Evolutionary conservation across 371 early-diverging fungal genomes (phyloP).

Genomic region (Rhizopus microsporus): DNA sequence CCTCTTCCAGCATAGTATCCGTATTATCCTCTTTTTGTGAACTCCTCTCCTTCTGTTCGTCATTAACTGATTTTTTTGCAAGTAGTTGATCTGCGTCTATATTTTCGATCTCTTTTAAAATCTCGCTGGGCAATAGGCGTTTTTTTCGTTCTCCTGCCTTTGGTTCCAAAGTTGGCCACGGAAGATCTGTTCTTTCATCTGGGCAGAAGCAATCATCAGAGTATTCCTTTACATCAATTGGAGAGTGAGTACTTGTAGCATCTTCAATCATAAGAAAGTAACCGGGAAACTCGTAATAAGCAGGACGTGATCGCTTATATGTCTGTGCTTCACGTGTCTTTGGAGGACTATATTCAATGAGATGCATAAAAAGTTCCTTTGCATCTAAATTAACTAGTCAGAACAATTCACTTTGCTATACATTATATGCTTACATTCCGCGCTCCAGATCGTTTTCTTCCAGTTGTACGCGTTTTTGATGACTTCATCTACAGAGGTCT

Average conservation of each 20-base stretch:
- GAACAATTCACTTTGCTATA: background rate
- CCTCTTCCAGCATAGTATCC: background rate
- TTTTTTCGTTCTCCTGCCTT: background rate
- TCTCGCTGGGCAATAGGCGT: background rate
- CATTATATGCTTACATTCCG: background rate
- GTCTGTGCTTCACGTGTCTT: background rate
- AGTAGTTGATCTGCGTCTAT: background rate
- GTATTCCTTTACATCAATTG: slow-evolving; percentile 4
- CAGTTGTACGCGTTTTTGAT: background rate
- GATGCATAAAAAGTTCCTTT: background rate
- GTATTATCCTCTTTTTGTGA: background rate
- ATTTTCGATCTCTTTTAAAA: background rate
- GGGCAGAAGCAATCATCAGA: background rate
- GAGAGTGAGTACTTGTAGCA: background rate
- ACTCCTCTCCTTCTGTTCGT: background rate
- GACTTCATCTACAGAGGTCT: background rate
- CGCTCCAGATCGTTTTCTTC: background rate
- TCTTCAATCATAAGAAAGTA: slow-evolving; percentile 4
- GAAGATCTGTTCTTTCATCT: background rate
- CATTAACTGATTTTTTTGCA: background rate
- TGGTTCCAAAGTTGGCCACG: background rate
- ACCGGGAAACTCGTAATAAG: background rate
- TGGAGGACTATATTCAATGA: background rate
- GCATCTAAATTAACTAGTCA: background rate
- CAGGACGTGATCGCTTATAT: background rate